Conservation (phyloP, 176 grass and related monocot genomes). For the Carex littledalei region DNA sequence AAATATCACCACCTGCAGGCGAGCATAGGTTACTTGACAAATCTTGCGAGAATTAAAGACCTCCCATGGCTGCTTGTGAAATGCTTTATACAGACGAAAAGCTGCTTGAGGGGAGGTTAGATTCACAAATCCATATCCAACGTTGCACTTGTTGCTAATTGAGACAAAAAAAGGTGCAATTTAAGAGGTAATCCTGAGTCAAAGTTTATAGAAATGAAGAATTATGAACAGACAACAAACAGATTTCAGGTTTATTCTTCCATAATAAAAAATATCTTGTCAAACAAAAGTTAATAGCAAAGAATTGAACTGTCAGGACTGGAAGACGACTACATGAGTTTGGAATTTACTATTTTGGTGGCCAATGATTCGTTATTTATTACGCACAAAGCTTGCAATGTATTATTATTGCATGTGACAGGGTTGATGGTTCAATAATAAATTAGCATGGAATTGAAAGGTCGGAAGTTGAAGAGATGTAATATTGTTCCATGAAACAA, state of each 20-base stretch:
- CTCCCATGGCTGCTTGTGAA: slow-evolving; percentile 94
- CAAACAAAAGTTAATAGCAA: not conserved
- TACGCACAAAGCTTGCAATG: not conserved
- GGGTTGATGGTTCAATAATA: not conserved
- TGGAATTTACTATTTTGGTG: not conserved
- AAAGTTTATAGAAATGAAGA: not conserved
- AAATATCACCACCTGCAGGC: slow-evolving; percentile 53
- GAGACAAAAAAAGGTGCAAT: not conserved
- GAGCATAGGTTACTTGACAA: slow-evolving; percentile 99
- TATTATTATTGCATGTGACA: slow-evolving; percentile 18
- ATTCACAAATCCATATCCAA: slow-evolving; percentile 98
- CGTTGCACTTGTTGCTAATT: slow-evolving; percentile 98
- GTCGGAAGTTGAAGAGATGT: not conserved
- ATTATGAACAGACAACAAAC: not conserved
- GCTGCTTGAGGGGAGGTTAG: slow-evolving; percentile 85
- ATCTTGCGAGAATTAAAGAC: slow-evolving; percentile 98
- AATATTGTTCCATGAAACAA: not conserved
- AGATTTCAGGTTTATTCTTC: not conserved
- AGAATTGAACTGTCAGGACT: slow-evolving; percentile 9
- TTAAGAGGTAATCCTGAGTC: not conserved
- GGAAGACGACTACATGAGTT: not conserved
- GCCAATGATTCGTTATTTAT: not conserved
- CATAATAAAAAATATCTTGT: not conserved
- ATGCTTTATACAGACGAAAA: slow-evolving; percentile 85
- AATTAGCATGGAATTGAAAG: not conserved